Evolutionary conservation across 179 eudicot genomes (phyloP).

Genomic region (Camellia oleifera): DNA sequence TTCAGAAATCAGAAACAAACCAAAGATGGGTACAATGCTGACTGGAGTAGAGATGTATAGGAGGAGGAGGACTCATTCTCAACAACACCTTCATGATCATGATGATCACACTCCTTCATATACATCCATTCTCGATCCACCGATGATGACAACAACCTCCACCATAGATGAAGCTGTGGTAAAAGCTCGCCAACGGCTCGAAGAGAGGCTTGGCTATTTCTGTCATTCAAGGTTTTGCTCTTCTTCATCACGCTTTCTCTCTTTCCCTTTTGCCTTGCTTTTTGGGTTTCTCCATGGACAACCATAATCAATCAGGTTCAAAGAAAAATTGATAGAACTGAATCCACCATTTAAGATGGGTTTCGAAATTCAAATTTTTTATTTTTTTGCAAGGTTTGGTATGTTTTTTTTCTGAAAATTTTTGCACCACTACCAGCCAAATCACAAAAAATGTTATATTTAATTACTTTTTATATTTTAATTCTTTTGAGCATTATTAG

Average conservation of each 20-base stretch:
- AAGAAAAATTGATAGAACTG: no score
- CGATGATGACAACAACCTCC: not conserved
- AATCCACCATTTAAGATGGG: no score
- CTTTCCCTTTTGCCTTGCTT: not conserved
- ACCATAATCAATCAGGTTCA: no score
- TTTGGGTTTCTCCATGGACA: no score
- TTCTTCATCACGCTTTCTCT: not conserved
- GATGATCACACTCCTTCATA: not conserved
- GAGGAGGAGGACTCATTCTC: not conserved
- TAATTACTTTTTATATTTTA: no score
- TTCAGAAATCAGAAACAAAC: not conserved
- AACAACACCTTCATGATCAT: slow-evolving; percentile 8
- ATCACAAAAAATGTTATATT: no score
- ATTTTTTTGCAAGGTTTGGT: no score
- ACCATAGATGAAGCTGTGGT: slow-evolving; percentile 12
- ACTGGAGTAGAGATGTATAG: slow-evolving; percentile 10
- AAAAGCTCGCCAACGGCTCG: slow-evolving; percentile 13
- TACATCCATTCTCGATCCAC: not conserved
- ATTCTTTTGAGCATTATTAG: no score
- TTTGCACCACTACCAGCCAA: no score
- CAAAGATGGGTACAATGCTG: slow-evolving; percentile 9
- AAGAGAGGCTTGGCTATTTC: slow-evolving; percentile 15
- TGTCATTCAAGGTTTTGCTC: not conserved
- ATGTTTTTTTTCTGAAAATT: no score
- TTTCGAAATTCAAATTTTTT: no score